Base-by-base conservation (phyloP, 2,329 filamentous ascomycete genomes). In the Aspergillus sp. region DNA sequence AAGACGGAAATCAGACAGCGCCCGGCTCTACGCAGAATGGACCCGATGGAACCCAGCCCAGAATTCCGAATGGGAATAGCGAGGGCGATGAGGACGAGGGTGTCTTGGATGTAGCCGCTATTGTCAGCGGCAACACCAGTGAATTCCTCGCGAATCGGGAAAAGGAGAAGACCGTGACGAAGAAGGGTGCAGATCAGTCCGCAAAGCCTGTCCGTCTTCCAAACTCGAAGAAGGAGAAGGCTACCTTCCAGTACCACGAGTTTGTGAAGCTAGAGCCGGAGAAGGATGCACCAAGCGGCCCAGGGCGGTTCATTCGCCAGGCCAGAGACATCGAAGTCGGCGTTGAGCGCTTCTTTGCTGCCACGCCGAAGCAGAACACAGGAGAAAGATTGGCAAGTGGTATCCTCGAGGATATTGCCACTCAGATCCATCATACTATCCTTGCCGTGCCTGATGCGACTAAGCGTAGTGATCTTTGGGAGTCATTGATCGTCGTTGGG, bases 401-500 rank as follows among this genome's bases (percentile, higher is more conserved):
- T 3, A 88, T 96, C 59, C 85, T 98, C 48, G 92, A 97, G 72
- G 88, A 88, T 59, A 92, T 99, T 65, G 91, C 91, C 25, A 89
- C 90, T 58, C 88, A 91, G 45, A 90, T 98, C 66, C 93, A 97
- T 77, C 87, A 89, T 61, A 89, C 92, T 1, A 88, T 98, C 56
- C 89, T 93, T 68, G 87, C 88, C 41, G 91, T 97, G 25, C 89
- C 92, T 50, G 93, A 97, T 65, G 87, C 92, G 67, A 89, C 91
- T 70, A 93, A 93, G 82, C 88, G 95, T 49, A 89, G 91, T 41
- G 85, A 91, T 41, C 89, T 96, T 66, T 99, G 95, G 95, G 94
- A 98, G 70, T 91, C 90, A 63, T 79, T 99, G 56, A 89, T 97
- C 68, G 90, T 99, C 59, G 91, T 97, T 56, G 95, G 95, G 68